Evolutionary conservation across 1,139 yeast genomes (phyloP), one percentile per base, ranked within the genome.

Genomic region (Geotrichum fermentans): DNA sequence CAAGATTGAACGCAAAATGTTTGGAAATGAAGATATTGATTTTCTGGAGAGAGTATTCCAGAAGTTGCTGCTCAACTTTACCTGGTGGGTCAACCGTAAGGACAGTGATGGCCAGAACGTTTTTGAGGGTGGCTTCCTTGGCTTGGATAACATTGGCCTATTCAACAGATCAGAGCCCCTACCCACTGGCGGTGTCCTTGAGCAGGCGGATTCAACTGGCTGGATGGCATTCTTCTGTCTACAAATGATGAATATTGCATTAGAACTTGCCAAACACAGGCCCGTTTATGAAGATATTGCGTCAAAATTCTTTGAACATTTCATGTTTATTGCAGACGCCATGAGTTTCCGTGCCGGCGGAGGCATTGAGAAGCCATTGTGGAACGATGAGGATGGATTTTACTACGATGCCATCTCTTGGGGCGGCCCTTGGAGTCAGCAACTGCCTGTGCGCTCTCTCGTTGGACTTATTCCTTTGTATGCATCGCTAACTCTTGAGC

Each of bases 51-150:
- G 92, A 29, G 95, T 88, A 18, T 90, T 90, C 75, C 97, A 90
- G 67, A 90, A 90, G 66, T 75, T 90, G 59, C 70, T 90, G 64
- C 73, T 90, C 55, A 90, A 90, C 68, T 90, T 90, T 68, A 88
- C 97, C 21, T 90, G 97, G 97, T 90, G 97, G 97, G 97, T 90
- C 52, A 90, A 90, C 69, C 77, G 96, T 63, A 90, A 90, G 65
- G 97, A 90, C 68, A 70, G 77, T 6, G 85, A 83, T 54, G 97
- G 97, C 54, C 84, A 86, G 60, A 90, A 90, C 59, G 87, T 90
- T 33, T 90, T 90, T 63, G 96, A 87, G 69, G 97, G 97, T 57
- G 97, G 97, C 0, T 90, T 90, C 69, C 74, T 90, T 51, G 97
- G 97, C 5, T 74, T 90, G 55, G 97, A 90, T 69, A 90, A 90